These are phyloP conservation scores for Glaciozyma antarctica DNA, from an alignment of 768 basidiomycete species.

Conservation along the genomic window DNA sequence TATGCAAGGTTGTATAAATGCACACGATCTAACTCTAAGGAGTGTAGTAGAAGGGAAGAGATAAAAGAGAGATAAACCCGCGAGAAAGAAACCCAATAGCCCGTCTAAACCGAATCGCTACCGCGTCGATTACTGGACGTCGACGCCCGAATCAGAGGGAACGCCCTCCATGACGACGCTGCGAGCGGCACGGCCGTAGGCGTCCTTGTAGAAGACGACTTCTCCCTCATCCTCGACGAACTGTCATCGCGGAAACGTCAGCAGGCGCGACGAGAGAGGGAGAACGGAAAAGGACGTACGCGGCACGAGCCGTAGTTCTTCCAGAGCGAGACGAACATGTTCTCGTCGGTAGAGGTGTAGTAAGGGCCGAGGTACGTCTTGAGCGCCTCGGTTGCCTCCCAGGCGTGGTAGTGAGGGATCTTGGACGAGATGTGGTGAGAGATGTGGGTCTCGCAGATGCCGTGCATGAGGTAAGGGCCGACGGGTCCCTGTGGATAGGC, in stretches of 20 bases:
- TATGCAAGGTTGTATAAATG: too few relatives aligned
- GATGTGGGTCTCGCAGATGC: slow-evolving; percentile 91
- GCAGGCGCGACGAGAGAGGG: neutral
- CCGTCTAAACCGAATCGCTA: too few relatives aligned
- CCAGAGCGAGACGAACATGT: slow-evolving; percentile 51
- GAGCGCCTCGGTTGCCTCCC: slow-evolving; percentile 82
- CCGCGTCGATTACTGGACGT: neutral
- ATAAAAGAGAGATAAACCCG: too few relatives aligned
- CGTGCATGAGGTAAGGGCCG: slow-evolving; percentile 62
- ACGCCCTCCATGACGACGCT: slow-evolving; percentile 56
- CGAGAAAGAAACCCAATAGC: too few relatives aligned
- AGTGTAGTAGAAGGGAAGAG: too few relatives aligned
- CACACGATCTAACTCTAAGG: too few relatives aligned
- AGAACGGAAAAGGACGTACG: neutral
- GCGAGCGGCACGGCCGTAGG: slow-evolving; percentile 62
- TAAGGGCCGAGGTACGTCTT: slow-evolving; percentile 58
- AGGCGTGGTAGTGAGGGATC: slow-evolving; percentile 74
- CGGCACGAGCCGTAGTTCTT: slow-evolving; percentile 34
- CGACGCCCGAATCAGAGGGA: slow-evolving; percentile 55
- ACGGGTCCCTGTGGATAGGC: neutral
- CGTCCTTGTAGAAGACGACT: slow-evolving; percentile 72
- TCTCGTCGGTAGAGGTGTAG: slow-evolving; percentile 37
- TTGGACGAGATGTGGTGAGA: slow-evolving; percentile 86
- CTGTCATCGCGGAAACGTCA: slow-evolving; percentile 37
- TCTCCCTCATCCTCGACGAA: slow-evolving; percentile 92